Evolutionary conservation across 1,284 basidiomycete species (phyloP).

Genomic region (Trametes sp.): DNA sequence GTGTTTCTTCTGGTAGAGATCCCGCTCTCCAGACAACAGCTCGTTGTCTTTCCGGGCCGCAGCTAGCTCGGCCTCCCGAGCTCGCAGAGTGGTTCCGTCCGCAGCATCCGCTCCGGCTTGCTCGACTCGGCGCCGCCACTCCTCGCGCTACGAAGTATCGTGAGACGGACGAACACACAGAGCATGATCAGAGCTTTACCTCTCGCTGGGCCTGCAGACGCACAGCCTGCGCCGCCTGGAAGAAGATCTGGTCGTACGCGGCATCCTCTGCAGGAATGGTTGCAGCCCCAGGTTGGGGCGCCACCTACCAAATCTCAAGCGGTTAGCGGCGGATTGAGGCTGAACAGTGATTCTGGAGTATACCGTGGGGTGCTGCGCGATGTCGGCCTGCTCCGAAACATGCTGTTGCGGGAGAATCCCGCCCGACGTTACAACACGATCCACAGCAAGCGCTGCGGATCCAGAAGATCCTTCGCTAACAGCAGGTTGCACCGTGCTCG

Average conservation of each 20-base stretch:
- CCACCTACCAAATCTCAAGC: background rate
- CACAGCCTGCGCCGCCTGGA: background rate
- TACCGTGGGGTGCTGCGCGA: background rate
- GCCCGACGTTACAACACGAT: background rate
- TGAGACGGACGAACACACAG: background rate
- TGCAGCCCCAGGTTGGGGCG: background rate
- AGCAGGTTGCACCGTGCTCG: background rate
- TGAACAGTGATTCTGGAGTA: background rate
- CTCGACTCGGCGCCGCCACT: background rate
- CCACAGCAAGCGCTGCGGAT: background rate
- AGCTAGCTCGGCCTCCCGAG: background rate
- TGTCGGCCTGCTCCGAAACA: background rate
- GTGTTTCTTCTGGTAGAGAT: conserved; percentile 1
- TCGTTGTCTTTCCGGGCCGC: background rate
- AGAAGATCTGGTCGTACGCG: background rate
- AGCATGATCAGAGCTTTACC: background rate
- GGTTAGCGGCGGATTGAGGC: too few relatives aligned
- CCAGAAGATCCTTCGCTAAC: background rate
- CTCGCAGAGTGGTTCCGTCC: background rate
- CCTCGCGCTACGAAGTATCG: background rate
- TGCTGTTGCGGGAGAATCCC: background rate
- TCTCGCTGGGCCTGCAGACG: background rate
- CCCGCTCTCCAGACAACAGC: background rate
- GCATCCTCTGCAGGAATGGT: background rate
- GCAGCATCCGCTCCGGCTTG: background rate